Base-by-base conservation (phyloP, 208 protist genomes). In the Crithidia thermophila region DNA sequence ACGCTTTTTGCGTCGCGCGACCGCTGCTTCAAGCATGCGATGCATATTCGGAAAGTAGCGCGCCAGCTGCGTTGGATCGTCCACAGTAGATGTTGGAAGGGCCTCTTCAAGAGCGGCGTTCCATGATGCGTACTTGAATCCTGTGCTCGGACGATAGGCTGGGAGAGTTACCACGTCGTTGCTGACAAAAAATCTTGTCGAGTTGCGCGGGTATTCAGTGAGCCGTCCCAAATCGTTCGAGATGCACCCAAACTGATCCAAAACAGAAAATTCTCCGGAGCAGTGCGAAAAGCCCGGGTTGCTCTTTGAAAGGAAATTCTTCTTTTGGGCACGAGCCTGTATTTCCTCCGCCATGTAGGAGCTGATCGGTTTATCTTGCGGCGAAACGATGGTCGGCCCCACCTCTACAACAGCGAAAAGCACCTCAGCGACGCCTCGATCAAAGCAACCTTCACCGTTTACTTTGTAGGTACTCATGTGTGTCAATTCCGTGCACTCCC, bases 291-390 rank as follows among this genome's bases (percentile, higher is more conserved):
- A n/a, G n/a, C n/a, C n/a, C n/a, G n/a, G n/a, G n/a, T n/a, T n/a
- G n/a, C n/a, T n/a, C n/a, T n/a, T n/a, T n/a, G n/a, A n/a, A n/a
- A n/a, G n/a, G n/a, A n/a, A n/a, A 9, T 9, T 20, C 5, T 14
- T 39, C 5, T 20, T 4, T 10, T 39, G 10, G 14, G 47, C 52
- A 2, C 11, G 46, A 18, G 18, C 18, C n/a, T 42, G 58, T 8
- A 75, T 34, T 34, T 68, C 69, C 0, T 47, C 59, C 10, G 45
- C 69, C 69, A 75, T 67, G 34, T 68, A 62, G 14, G 36, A 14
- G 53, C 33, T 68, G 16, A 75, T 30, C 8, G 5, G 39, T 6
- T 3, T 18, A 18, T 60, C 53, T 16, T 42, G 53, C 36, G 21
- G 14, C n/a, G 69, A 75, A 3, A 68, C 53, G 1, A 68, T 30